Evolutionary conservation across 139 green algal genomes (phyloP), one percentile per base, ranked within the genome.

Genomic region (Nannochloris sp.): DNA sequence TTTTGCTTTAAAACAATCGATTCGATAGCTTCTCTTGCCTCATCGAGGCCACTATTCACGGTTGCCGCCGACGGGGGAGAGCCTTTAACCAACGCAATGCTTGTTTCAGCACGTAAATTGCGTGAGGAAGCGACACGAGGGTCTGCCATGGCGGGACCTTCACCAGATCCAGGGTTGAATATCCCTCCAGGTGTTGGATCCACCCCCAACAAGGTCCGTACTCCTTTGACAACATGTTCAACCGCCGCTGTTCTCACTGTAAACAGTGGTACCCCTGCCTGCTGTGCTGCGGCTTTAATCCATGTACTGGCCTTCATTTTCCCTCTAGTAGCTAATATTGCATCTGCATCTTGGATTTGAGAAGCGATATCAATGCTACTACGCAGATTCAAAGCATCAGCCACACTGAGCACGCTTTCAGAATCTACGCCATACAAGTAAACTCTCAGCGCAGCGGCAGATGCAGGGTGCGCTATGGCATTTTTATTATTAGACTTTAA

Each of bases 251-350:
- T 24, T 25, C n/a, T 15, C 15, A 65, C 59, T 19, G 32, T 0
- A 42, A 65, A 65, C 6, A 65, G n/a, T 6, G 59, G 59, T 39
- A 65, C 51, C 27, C 4, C n/a, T 8, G 59, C 30, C 9, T 13
- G 24, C 32, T 65, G 37, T 4, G 59, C 39, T 8, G 32, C 59
- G 25, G 35, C 44, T 12, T 65, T 65, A n/a, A 65, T 23, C 59
- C 59, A 65, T 34, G 30, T 14, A 36, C 23, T 54, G 10, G 25
- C 12, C 51, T 55, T 54, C 15, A 65, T 24, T 38, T 34, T 35
- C 24, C 5, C 13, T 39, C 59, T n/a, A n/a, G 33, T 65, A 13
- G 59, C 32, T 14, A 65, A 24, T 9, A 65, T 35, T 25, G 44
- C 59, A 23, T 65, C 32, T 0, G 34, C 34, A 23, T 65, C 9